Evolutionary conservation across 2,329 filamentous ascomycete species (phyloP), one percentile per base, ranked within the genome.

Genomic region (Verticillium dahliae): DNA sequence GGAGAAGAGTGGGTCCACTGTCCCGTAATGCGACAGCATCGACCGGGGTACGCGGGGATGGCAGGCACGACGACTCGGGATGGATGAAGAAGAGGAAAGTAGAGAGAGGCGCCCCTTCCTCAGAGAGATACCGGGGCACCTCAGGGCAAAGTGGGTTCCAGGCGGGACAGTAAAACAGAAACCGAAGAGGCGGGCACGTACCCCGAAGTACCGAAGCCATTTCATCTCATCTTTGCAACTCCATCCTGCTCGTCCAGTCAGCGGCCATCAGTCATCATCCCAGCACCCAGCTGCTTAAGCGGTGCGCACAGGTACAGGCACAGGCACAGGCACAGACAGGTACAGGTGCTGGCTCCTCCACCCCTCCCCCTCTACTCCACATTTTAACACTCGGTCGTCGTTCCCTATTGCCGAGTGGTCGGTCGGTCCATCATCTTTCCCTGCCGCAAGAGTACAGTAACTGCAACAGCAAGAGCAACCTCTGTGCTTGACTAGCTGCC

Each of bases 131-230:
- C 45, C 45, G 45, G 45, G 45, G 45, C 6, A 27, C 27, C 27
- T 27, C 27, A 27, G 27, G 27, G 27, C 27, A 27, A 27, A 27
- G 27, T 27, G 27, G 27, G n/a, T n/a, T 15, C 14, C 39, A 50
- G 45, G 45, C 45, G 45, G 18, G 45, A 50, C 45, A 50, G 45
- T 15, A 13, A 27, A 22, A 18, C 27, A 56, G 54, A 35, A 33
- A 56, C 54, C 54, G 54, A 56, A 27, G 27, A 56, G 54, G 33
- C 54, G 54, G 54, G 54, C 33, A 56, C 54, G 54, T 56, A 56
- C 54, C 54, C 54, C 54, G 54, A 56, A 56, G 54, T 56, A 56
- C 54, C 54, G 54, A 56, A 56, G 27, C 54, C 54, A 56, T 15
- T 33, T 56, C 54, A 50, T 50, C 45, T 50, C 45, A 50, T 50